These are phyloP conservation scores for Cordyceps sp. DNA, from an alignment of 2,329 filamentous ascomycete species.

Conservation along the genomic window DNA sequence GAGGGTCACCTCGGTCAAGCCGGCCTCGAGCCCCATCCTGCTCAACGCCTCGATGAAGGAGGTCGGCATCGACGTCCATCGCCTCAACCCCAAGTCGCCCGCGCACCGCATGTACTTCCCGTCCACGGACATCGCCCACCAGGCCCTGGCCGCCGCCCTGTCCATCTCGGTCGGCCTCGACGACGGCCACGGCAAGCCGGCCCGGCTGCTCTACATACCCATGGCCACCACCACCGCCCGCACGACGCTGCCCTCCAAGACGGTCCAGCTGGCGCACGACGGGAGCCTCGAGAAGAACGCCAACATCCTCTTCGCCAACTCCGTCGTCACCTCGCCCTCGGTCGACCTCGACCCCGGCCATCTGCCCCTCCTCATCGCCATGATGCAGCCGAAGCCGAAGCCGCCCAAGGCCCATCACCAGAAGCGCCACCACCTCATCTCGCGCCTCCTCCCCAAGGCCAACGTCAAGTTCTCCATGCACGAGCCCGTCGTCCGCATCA, in stretches of 20 bases:
- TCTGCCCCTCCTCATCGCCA: constrained; percentile 65
- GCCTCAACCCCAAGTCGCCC: constrained; percentile 80
- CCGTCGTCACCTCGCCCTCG: constrained; percentile 90
- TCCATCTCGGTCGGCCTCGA: constrained; percentile 86
- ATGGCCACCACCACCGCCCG: constrained; percentile 95
- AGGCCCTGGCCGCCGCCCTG: constrained; percentile 79
- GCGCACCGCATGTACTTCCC: constrained; percentile 98
- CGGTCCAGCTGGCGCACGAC: constrained; percentile 60
- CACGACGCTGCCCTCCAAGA: constrained; percentile 89
- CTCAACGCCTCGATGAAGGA: constrained; percentile 93
- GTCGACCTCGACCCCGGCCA: constrained; percentile 86
- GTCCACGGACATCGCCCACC: constrained; percentile 80
- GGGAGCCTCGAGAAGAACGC: constrained; percentile 72
- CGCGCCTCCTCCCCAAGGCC: constrained; percentile 81
- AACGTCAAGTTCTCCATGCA: constrained; percentile 93
- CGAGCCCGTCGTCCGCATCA: constrained; percentile 82
- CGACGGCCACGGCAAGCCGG: constrained; percentile 71
- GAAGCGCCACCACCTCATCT: constrained; percentile 55
- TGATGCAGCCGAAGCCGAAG: constrained; percentile 43
- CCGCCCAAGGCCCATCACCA: constrained; percentile 18
- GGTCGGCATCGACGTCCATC: constrained; percentile 79
- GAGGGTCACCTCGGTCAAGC: constrained; percentile 51
- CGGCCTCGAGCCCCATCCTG: constrained; percentile 53
- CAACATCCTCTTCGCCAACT: constrained; percentile 91
- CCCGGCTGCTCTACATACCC: constrained; percentile 80